phyloP scores from a whole-genome alignment of 2,329 filamentous ascomycete genomes.

The Colletotrichum tabaci region DNA sequence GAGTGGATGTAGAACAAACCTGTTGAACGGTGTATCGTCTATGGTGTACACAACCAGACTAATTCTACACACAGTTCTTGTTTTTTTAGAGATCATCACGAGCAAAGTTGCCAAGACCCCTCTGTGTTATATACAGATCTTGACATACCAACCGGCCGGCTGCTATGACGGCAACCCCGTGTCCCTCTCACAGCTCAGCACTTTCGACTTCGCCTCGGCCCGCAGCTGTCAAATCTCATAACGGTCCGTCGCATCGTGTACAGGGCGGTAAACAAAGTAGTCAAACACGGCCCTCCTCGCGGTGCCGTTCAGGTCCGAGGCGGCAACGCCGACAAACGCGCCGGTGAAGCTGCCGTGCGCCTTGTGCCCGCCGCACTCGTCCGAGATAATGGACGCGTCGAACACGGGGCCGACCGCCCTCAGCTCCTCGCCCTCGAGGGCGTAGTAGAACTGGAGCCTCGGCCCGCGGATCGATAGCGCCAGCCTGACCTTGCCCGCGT shows the following conservation, averaged over 20 bases:
- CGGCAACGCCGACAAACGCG: constrained; percentile 71
- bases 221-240: constrained; percentile 54
- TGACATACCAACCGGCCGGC: too few species aligned
- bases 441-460: constrained; percentile 70
- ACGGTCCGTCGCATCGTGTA: constrained; percentile 62
- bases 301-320: constrained; percentile 69
- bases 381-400: constrained; percentile 72
- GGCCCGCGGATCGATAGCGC: constrained; percentile 66
- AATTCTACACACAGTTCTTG: too few species aligned
- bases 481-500: constrained; percentile 68
- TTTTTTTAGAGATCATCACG: too few species aligned
- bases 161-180: too few species aligned
- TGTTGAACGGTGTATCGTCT: neutral
- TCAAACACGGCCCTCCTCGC: constrained; percentile 64
- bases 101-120: too few species aligned
- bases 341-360: constrained; percentile 76
- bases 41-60: too few species aligned
- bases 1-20: neutral
- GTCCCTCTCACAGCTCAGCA: too few species aligned
- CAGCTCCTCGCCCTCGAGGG: constrained; percentile 61
- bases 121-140: too few species aligned
- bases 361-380: constrained; percentile 75
- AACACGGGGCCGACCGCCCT: constrained; percentile 68
- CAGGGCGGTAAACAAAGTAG: constrained; percentile 66
- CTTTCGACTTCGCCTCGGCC: too few species aligned